phyloP scores from a whole-genome alignment of 2,329 filamentous ascomycete genomes.

The Cyclaneusma minus region DNA sequence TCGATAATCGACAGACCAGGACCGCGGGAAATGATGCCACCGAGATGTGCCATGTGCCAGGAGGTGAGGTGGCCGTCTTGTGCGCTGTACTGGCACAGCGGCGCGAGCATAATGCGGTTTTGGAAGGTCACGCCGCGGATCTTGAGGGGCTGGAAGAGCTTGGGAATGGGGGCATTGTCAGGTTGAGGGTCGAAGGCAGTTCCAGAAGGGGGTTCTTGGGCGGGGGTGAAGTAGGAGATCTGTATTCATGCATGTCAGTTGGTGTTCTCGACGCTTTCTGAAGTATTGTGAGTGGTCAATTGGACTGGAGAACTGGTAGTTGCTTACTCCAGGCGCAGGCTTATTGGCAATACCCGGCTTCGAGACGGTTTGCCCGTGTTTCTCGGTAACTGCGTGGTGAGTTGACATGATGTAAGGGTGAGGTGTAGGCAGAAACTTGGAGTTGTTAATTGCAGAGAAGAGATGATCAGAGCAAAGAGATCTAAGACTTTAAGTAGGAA shows the following conservation, averaged over 20 bases:
- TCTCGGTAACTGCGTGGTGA: conserved; percentile 7
- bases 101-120: conserved; percentile 49
- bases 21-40: conserved; percentile 62
- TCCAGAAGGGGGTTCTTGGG: conserved; percentile 27
- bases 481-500: too few species aligned
- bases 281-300: background rate
- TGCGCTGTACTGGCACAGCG: conserved; percentile 52
- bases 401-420: too few species aligned
- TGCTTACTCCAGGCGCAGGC: conserved; percentile 10
- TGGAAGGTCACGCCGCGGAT: conserved; percentile 38
- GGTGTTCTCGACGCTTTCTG: background rate
- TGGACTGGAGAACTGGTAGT: background rate
- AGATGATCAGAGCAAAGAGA: too few species aligned
- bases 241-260: too few species aligned
- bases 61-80: conserved; percentile 59
- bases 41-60: conserved; percentile 72
- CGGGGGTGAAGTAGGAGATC: conserved; percentile 32
- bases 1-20: conserved; percentile 63
- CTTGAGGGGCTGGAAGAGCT: conserved; percentile 25
- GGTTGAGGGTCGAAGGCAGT: conserved; percentile 27
- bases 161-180: conserved; percentile 32
- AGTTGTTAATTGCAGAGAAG: too few species aligned
- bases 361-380: conserved; percentile 7
- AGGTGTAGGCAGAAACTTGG: too few species aligned
- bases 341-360: conserved; percentile 12